These are phyloP conservation scores for Tylopilus sp. DNA, from an alignment of 1,284 basidiomycete species.

Conservation along the genomic window DNA sequence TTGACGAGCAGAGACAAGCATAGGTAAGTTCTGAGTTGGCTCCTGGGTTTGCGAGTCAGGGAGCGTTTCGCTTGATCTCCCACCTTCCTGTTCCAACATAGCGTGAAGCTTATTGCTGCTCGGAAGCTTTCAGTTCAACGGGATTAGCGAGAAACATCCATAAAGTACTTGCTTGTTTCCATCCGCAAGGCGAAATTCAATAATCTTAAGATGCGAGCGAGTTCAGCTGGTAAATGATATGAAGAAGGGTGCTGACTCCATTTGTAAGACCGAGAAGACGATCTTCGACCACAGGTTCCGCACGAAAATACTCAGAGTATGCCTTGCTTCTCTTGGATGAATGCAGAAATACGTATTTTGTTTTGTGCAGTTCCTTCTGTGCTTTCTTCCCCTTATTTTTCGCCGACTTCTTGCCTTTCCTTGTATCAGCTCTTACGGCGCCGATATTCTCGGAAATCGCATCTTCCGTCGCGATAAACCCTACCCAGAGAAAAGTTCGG, in stretches of 20 bases:
- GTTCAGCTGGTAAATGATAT: slow-evolving; percentile 1
- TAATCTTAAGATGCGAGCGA: slow-evolving; percentile 6
- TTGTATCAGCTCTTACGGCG: slow-evolving; percentile 39
- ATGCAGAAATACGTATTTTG: slow-evolving; percentile 53
- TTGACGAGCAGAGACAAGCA: slow-evolving; percentile 12
- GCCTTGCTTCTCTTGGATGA: slow-evolving; percentile 40
- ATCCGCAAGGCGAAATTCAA: slow-evolving; percentile 24
- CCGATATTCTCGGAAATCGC: slow-evolving; percentile 49
- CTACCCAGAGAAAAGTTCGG: slow-evolving; percentile 34
- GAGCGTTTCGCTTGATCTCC: slow-evolving; percentile 2
- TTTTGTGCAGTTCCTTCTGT: slow-evolving; percentile 52
- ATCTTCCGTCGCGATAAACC: slow-evolving; percentile 54
- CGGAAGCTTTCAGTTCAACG: neutral
- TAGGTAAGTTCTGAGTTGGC: slow-evolving; percentile 38
- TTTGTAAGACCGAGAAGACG: slow-evolving; percentile 54
- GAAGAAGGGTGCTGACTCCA: slow-evolving; percentile 40
- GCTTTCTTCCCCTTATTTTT: slow-evolving; percentile 45
- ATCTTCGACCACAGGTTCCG: slow-evolving; percentile 53
- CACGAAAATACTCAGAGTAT: slow-evolving; percentile 66
- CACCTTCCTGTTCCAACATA: neutral
- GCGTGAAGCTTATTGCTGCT: slow-evolving; percentile 3
- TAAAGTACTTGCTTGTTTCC: slow-evolving; percentile 20
- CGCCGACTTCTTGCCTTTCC: slow-evolving; percentile 39
- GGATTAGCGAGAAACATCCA: neutral
- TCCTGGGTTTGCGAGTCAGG: slow-evolving; percentile 49